Base-by-base conservation (phyloP, 352 stramenopile species). In the Pythium phragmitis region DNA sequence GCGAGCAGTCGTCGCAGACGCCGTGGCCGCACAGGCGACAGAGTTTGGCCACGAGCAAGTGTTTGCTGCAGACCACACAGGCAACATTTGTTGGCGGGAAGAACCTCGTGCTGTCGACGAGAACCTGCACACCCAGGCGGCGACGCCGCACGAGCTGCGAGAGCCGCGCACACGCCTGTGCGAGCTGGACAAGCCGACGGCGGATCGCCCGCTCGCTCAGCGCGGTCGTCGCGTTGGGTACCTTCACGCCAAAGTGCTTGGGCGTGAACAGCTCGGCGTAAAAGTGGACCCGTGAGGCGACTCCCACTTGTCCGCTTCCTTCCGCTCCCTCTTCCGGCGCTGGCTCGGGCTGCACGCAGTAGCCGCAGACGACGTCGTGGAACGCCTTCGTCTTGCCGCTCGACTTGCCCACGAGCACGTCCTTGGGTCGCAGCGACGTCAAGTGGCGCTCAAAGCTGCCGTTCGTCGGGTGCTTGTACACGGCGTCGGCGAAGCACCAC, bases 1-100 rank as follows among this genome's bases (percentile, higher is more conserved):
- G 53, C 33, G 67, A 76, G 60, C 82, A 91, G 45, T 66, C 68
- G 49, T 74, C 60, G 58, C 82, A 91, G 34, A 89, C 79, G 48
- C 72, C 64, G 60, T 85, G 84, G 9, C 78, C 79, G 42, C 82
- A 89, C 21, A 91, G 59, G 36, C 83, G 69, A 56, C 82, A 91
- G n/a, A 71, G 71, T 52, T 84, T 80, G 21, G 72, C 69, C 60
- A 69, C 7, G n/a, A 77, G 54, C 41, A 90, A 61, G 19, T 68
- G 76, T 58, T 79, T 82, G 12, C 73, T 77, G 41, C 82, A 91
- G 60, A 74, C 81, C 30, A 82, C 79, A 52, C 82, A 91, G 28
- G 69, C 73, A 6, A 68, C 65, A 68, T 88, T 91, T n/a, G 54
- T 69, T 16, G 65, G 79, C 6, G 72, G 69, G 12, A 79, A 64